These are phyloP conservation scores for Vigna trinervia DNA, from an alignment of 306 rosid species.

Conservation along the genomic window DNA sequence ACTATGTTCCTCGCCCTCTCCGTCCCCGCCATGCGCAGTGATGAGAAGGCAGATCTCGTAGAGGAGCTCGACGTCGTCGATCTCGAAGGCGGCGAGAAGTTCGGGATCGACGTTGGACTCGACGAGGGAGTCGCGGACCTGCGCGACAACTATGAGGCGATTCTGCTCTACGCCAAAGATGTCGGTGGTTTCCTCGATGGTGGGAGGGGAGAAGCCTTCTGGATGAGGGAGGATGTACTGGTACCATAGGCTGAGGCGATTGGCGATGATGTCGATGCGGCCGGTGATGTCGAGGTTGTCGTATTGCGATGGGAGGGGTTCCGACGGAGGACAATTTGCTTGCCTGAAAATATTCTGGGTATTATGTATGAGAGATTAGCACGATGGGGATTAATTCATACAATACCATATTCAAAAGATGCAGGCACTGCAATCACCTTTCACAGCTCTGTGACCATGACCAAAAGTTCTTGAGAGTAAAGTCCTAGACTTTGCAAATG, in stretches of 20 bases:
- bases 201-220: conserved; percentile 76
- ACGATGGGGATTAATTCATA: too few species aligned
- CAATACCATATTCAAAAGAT: too few species aligned
- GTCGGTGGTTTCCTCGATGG: conserved; percentile 78
- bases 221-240: conserved; percentile 63
- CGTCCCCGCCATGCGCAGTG: conserved; percentile 53
- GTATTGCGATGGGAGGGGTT: conserved; percentile 58
- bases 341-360: too few species aligned
- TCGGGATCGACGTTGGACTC: conserved; percentile 59
- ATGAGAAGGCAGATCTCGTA: conserved; percentile 77
- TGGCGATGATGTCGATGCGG: conserved; percentile 64
- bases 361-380: too few species aligned
- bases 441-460: too few species aligned
- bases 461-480: too few species aligned
- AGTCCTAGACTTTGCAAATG: too few species aligned
- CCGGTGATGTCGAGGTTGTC: conserved; percentile 56
- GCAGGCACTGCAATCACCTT: too few species aligned
- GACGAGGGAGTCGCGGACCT: conserved; percentile 75
- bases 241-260: conserved; percentile 82
- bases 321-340: conserved; percentile 63
- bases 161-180: conserved; percentile 78
- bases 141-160: conserved; percentile 65
- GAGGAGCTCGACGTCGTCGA: conserved; percentile 64
- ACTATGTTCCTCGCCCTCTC: conserved; percentile 61
- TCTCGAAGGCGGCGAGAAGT: conserved; percentile 55